Percentiles rank a stretch among this genome's conserved stretches.
These are phyloP conservation scores for Neonectria sp. DNA, from an alignment of 2,329 filamentous ascomycete species.

Conservation along the genomic window DNA sequence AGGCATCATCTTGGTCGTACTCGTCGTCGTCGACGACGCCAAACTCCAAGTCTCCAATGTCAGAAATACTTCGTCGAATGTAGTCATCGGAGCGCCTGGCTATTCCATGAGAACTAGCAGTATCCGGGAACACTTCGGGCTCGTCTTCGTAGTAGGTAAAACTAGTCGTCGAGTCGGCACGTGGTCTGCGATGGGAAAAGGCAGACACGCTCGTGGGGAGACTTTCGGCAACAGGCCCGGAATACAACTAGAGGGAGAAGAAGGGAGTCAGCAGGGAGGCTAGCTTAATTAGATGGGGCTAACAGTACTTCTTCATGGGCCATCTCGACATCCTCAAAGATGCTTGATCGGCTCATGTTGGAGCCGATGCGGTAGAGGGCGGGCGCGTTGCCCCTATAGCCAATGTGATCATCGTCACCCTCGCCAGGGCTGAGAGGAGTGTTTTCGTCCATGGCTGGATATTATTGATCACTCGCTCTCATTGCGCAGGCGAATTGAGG, in stretches of 20 bases:
- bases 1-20: slow-evolving; percentile 57
- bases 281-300: slow-evolving; percentile 8
- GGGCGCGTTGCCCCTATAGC: slow-evolving; percentile 41
- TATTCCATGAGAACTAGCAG: slow-evolving; percentile 51
- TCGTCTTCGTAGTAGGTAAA: slow-evolving; percentile 91
- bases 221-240: slow-evolving; percentile 94
- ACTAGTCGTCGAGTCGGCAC: slow-evolving; percentile 88
- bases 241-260: slow-evolving; percentile 74
- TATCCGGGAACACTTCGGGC: slow-evolving; percentile 53
- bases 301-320: slow-evolving; percentile 86
- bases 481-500: slow-evolving; percentile 32
- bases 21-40: slow-evolving; percentile 56
- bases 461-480: slow-evolving; percentile 32
- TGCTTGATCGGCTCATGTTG: slow-evolving; percentile 82
- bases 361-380: slow-evolving; percentile 76
- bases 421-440: slow-evolving; percentile 38
- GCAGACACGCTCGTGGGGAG: slow-evolving; percentile 95
- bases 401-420: slow-evolving; percentile 36
- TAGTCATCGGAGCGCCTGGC: slow-evolving; percentile 43
- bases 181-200: slow-evolving; percentile 86
- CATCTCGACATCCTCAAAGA: slow-evolving; percentile 98
- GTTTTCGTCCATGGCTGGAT: slow-evolving; percentile 49
- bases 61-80: slow-evolving; percentile 51
- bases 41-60: slow-evolving; percentile 58
- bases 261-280: slow-evolving; percentile 32